Conservation (phyloP, 495 filamentous ascomycete genomes). For the Penicillium tannophilum region DNA sequence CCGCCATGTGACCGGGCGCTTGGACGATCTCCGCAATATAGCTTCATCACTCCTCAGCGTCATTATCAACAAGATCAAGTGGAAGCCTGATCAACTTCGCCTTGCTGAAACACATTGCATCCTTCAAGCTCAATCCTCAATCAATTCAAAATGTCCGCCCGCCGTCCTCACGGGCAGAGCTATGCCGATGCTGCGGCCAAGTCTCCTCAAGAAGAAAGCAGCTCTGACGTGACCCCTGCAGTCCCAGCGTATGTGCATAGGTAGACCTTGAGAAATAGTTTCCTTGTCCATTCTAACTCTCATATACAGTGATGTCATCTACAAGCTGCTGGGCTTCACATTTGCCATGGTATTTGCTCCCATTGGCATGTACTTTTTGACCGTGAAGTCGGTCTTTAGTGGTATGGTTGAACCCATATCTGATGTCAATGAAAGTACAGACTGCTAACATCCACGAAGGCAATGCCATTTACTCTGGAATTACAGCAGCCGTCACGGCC, state of each 20-base stretch:
- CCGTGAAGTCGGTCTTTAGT: conserved; percentile 71
- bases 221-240: conserved; percentile 59
- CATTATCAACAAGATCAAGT: not conserved
- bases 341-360: conserved; percentile 86
- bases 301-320: conserved; percentile 71
- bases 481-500: conserved; percentile 80
- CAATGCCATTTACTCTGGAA: conserved; percentile 85
- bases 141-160: conserved; percentile 33
- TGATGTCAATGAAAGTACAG: not conserved
- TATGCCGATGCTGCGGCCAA: conserved; percentile 36
- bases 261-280: conserved; percentile 1
- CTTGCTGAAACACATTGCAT: not conserved
- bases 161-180: conserved; percentile 36
- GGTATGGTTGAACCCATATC: conserved; percentile 51
- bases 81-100: not conserved
- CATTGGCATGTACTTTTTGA: conserved; percentile 84
- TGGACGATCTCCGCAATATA: conserved; percentile 24
- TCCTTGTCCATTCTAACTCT: conserved; percentile 1
- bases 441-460: conserved; percentile 48
- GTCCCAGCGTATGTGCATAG: conserved; percentile 67
- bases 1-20: conserved; percentile 5
- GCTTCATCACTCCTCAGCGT: not conserved
- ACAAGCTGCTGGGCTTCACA: conserved; percentile 87
- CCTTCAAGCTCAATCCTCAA: not conserved
- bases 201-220: conserved; percentile 21